phyloP scores from a whole-genome alignment of 441 rosid species.

The Populus trichocarpa region DNA sequence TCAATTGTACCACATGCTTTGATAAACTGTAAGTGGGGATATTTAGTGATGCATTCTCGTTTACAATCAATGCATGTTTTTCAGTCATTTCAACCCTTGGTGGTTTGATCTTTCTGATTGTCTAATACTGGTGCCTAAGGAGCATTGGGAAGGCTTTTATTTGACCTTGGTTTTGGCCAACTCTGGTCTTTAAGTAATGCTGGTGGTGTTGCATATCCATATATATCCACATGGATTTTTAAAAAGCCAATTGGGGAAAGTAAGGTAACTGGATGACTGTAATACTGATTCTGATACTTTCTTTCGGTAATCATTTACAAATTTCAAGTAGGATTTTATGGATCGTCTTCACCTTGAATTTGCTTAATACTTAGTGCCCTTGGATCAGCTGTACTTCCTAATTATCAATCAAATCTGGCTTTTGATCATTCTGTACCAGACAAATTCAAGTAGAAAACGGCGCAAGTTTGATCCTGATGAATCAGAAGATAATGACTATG shows the following conservation, averaged over 20 bases:
- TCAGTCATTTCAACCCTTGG: neutral
- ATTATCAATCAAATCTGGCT: conserved; percentile 4
- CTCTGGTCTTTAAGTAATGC: neutral
- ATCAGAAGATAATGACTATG: conserved; percentile 60
- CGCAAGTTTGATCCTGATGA: conserved; percentile 80
- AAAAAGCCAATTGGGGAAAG: neutral
- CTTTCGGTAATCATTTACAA: neutral
- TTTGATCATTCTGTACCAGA: conserved; percentile 42
- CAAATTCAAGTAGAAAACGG: conserved; percentile 77
- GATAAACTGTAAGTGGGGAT: neutral
- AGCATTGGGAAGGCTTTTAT: neutral
- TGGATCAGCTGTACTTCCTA: neutral
- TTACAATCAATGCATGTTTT: neutral
- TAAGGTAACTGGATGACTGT: neutral
- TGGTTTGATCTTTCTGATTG: neutral
- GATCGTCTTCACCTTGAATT: neutral
- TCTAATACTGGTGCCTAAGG: neutral
- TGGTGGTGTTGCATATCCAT: neutral
- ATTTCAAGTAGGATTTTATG: neutral
- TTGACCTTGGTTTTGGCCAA: neutral
- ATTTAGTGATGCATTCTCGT: neutral
- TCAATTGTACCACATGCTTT: neutral
- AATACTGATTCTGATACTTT: neutral
- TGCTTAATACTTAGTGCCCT: neutral
- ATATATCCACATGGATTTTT: neutral